Conservation (phyloP, 306 rosid species). For the Rosa chinensis region DNA sequence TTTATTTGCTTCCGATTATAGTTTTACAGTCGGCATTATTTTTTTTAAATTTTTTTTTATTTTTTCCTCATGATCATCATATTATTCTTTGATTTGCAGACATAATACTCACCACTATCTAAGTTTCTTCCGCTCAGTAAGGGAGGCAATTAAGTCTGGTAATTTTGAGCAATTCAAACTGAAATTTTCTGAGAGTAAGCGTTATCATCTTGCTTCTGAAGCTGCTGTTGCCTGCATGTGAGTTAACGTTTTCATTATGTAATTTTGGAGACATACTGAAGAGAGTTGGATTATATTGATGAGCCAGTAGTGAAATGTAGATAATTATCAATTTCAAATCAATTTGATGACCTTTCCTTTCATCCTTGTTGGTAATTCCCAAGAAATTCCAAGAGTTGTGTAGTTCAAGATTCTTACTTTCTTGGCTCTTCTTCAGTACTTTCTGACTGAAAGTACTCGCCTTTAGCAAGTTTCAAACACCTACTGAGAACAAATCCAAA, state of each 20-base stretch:
- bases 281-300: not conserved
- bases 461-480: no score
- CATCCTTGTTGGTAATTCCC: not conserved
- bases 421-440: not conserved
- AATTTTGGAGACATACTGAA: constrained; percentile 1
- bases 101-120: constrained; percentile 90
- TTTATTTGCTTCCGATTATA: not conserved
- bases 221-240: constrained; percentile 40
- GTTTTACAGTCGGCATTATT: not conserved
- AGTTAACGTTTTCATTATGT: constrained; percentile 5
- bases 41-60: not conserved
- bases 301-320: not conserved
- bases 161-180: constrained; percentile 62
- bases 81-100: constrained; percentile 48
- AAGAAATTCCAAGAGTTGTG: not conserved
- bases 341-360: not conserved
- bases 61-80: not conserved
- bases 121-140: constrained; percentile 64
- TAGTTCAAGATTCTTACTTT: not conserved
- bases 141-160: constrained; percentile 75
- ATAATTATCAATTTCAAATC: not conserved
- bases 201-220: constrained; percentile 31
- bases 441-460: not conserved
- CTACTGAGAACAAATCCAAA: not conserved
- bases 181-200: constrained; percentile 55